Evolutionary conservation across 768 basidiomycete species (phyloP), one percentile per base, ranked within the genome.

Genomic region (Amanita inopinata): DNA sequence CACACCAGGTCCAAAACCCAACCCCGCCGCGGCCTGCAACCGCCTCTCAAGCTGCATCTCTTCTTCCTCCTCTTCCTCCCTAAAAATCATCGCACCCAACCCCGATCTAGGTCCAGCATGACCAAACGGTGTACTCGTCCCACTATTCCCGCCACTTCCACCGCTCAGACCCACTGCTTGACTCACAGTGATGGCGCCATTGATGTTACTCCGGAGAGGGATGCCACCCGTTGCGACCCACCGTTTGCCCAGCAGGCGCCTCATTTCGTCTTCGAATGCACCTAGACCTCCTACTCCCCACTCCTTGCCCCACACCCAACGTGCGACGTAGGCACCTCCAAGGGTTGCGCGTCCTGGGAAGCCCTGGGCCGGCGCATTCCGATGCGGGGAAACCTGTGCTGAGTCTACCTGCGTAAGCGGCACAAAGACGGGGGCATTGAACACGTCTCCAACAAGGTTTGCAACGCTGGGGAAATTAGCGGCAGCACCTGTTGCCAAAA

Each of bases 281-380:
- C 71, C 74, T 17, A 77, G 64, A 4, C 73, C 63, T 25, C 68
- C 63, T 2, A 64, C 54, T 17, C 63, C 62, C 65, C 66, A 58
- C 51, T 85, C 80, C 49, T 76, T 72, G 30, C 83, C 78, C 86
- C 85, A 90, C 32, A 85, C 80, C 87, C 88, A 91, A 5, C 88
- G 71, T 20, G 86, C 88, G 31, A 85, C 63, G 53, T 86, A 90
- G 1, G 87, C 83, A 0, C 76, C 73, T 0, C 87, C 87, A 2
- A 90, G 63, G 0, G 82, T 69, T 1, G 77, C 81, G 9, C 86
- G 73, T 10, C 75, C 74, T 0, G 83, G 79, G 58, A 74, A 85
- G 10, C 83, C 81, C 17, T 56, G 51, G 0, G 78, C 80, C 5
- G 85, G 86, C 0, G 83, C 76, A 50, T 86, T 86, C 18, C 84